A percentile compares a stretch with the other conserved stretches of the same genome.
These are phyloP conservation scores for Leccinum ochraceum DNA, from an alignment of 768 basidiomycete genomes.

Conservation along the genomic window DNA sequence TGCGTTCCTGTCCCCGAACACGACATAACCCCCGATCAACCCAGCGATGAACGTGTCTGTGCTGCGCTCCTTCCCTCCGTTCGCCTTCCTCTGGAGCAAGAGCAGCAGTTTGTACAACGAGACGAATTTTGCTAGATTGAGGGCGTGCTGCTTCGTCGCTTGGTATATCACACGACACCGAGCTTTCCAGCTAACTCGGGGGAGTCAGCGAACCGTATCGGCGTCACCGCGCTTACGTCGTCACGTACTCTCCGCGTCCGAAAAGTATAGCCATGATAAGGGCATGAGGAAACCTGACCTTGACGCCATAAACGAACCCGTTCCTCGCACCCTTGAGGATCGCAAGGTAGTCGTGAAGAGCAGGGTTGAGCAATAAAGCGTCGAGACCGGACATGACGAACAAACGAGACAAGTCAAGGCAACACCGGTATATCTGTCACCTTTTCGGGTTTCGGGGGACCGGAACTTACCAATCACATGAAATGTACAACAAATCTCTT, in stretches of 20 bases:
- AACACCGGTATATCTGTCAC: background rate
- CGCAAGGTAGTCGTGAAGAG: conserved; percentile 86
- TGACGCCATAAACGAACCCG: conserved; percentile 87
- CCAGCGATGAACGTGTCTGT: conserved; percentile 93
- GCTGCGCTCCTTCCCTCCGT: conserved; percentile 78
- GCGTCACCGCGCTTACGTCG: background rate
- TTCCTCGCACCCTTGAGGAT: conserved; percentile 94
- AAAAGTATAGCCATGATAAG: conserved; percentile 95
- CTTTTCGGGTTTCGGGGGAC: background rate
- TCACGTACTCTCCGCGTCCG: conserved; percentile 83
- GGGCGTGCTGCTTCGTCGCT: conserved; percentile 87
- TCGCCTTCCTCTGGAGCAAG: conserved; percentile 77
- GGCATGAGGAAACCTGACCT: conserved; percentile 94
- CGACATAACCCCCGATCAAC: conserved; percentile 85
- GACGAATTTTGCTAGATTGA: conserved; percentile 93
- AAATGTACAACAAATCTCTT: background rate
- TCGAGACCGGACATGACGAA: conserved; percentile 28
- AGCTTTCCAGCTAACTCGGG: conserved; percentile 60
- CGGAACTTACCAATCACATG: conserved; percentile 30
- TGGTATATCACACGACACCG: conserved; percentile 69
- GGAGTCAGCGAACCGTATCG: conserved; percentile 9
- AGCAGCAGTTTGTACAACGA: conserved; percentile 88
- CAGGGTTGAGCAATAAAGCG: conserved; percentile 52
- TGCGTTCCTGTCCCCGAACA: conserved; percentile 83
- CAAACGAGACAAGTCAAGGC: background rate